A percentile compares a stretch with the other conserved stretches of the same genome.
Conservation (phyloP, 148 eudicot genomes). For the Bassia scoparia region DNA sequence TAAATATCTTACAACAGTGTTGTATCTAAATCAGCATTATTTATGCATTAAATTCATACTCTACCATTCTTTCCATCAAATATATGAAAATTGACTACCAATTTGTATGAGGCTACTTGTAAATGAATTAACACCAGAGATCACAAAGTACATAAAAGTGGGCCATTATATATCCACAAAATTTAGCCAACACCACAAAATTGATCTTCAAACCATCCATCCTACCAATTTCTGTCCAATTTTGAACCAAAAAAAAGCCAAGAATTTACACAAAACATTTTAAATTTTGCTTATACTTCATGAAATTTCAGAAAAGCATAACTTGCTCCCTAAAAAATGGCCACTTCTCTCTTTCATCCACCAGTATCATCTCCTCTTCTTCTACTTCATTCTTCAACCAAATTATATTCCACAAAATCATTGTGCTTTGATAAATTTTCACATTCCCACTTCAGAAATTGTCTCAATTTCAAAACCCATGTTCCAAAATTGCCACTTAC, state of each 20-base stretch:
- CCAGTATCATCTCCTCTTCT: constrained; percentile 19
- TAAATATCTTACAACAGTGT: no score
- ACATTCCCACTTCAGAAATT: constrained; percentile 25
- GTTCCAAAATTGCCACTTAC: constrained; percentile 20
- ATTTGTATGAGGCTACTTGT: no score
- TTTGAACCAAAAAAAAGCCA: neutral
- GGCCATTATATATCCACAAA: constrained; percentile 24
- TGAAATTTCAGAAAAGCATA: neutral
- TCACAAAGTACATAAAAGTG: constrained; percentile 8
- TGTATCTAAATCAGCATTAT: no score
- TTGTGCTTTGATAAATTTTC: constrained; percentile 18
- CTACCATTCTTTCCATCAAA: no score
- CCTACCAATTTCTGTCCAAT: neutral
- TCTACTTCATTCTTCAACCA: constrained; percentile 30
- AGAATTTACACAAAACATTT: neutral
- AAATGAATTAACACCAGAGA: no score
- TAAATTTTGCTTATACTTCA: neutral
- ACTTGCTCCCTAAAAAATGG: constrained; percentile 9
- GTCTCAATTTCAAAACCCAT: constrained; percentile 23
- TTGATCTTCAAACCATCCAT: constrained; percentile 9
- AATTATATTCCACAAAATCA: constrained; percentile 28
- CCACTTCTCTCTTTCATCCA: constrained; percentile 11
- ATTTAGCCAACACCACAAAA: constrained; percentile 12
- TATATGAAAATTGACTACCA: no score
- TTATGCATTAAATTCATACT: no score